phyloP scores from a whole-genome alignment of 331 rosid genomes.

The Stylosanthes scabra region DNA sequence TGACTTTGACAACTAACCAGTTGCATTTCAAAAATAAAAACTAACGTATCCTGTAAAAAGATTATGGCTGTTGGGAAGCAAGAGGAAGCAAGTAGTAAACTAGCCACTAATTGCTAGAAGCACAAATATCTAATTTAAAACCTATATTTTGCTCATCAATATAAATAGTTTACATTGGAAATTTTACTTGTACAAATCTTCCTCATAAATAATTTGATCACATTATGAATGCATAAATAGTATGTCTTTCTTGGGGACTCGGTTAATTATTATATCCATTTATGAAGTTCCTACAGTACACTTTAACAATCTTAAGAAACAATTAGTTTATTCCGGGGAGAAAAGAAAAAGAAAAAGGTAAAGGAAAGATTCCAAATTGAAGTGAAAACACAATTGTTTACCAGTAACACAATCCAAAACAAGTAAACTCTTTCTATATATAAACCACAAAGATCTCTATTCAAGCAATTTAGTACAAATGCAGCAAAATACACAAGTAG shows the following conservation, averaged over 20 bases:
- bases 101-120: neutral
- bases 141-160: neutral
- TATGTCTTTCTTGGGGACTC: neutral
- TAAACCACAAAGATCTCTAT: neutral
- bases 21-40: neutral
- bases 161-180: slow-evolving; percentile 2
- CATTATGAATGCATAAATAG: neutral
- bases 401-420: neutral
- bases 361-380: neutral
- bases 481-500: neutral
- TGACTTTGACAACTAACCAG: neutral
- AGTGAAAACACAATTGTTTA: slow-evolving; percentile 2
- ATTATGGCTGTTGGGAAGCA: neutral
- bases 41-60: neutral
- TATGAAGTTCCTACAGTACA: neutral
- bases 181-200: neutral
- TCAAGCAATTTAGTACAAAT: neutral
- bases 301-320: neutral
- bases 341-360: too few relatives aligned
- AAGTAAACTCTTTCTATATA: neutral
- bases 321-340: neutral
- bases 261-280: neutral
- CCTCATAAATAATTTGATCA: neutral
- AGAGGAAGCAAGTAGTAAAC: neutral
- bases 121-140: neutral